Evolutionary conservation across 139 green algal genomes (phyloP), one percentile per base, ranked within the genome.

Genomic region (Coelastrella sp.): DNA sequence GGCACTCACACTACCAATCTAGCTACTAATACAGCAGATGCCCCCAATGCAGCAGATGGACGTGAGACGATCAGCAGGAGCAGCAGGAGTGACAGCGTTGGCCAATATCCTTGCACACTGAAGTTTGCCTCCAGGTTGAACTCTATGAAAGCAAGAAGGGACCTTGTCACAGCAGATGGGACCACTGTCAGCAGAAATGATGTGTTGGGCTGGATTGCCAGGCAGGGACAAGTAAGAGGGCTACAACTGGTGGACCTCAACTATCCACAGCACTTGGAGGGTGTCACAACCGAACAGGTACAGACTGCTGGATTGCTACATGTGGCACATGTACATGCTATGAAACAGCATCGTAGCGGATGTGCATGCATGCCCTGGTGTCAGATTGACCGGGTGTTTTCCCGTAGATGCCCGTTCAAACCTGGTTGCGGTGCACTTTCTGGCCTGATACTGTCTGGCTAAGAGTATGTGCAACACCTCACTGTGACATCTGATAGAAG

Each of bases 91-190:
- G 21, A 13, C 40, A 30, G 25, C 62, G 40, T 19, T 7, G 23
- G 9, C 4, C 17, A n/a, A 40, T 19, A 19, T 1, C n/a, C 62
- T 23, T 91, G 67, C 81, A 83, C 90, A 27, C 69, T 88, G 8
- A 30, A 48, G 3, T 94, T 94, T 79, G 91, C 85, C 0, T 92
- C 89, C 2, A 85, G 92, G 0, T 88, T 96, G 32, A 96, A 95
- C 87, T 91, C 86, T 17, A 95, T 95, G 93, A 87, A 66, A 41
- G 75, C 83, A 19, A 85, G 92, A 45, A 73, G 64, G 0, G 92
- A 95, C 63, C 89, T 95, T 71, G 80, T 62, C 34, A 25, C 30
- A 6, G 27, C 4, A 5, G 37, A 2, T 0, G 45, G 25, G 3
- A 35, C 21, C 4, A 37, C 2, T 3, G 64, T 62, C 30, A 51